These are phyloP conservation scores for Saccharomyces eubayanus DNA, from an alignment of 805 yeast species.

Conservation along the genomic window DNA sequence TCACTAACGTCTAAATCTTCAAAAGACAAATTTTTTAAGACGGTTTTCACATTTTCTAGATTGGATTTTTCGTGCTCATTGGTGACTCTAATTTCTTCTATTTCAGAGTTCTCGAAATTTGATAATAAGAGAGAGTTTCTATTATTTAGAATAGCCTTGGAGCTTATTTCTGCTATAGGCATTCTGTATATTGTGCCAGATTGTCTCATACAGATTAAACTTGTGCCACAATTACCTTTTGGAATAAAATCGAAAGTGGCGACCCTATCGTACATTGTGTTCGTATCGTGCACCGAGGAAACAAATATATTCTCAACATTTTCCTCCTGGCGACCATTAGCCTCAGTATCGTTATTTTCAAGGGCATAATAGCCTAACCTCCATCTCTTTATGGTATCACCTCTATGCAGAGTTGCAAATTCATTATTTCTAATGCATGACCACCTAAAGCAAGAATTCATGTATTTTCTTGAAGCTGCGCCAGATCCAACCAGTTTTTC, in stretches of 20 bases:
- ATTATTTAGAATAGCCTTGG: conserved; percentile 56
- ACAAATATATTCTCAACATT: conserved; percentile 57
- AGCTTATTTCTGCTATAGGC: conserved; percentile 62
- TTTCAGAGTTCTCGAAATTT: conserved; percentile 31
- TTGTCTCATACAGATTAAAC: conserved; percentile 80
- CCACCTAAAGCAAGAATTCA: conserved; percentile 59
- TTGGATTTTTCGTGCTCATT: conserved; percentile 14
- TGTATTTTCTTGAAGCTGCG: conserved; percentile 52
- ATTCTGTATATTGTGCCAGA: conserved; percentile 80
- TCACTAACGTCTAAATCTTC: conserved; percentile 28
- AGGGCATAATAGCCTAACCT: conserved; percentile 52
- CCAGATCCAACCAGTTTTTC: conserved; percentile 47
- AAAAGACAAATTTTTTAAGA: conserved; percentile 21
- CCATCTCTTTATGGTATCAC: conserved; percentile 75
- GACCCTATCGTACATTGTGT: conserved; percentile 72
- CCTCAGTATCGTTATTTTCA: neutral
- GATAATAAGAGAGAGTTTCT: conserved; percentile 55
- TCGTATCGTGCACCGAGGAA: conserved; percentile 63
- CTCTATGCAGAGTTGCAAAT: conserved; percentile 70
- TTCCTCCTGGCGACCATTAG: conserved; percentile 9
- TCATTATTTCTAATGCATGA: conserved; percentile 61
- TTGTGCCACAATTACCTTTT: conserved; percentile 45
- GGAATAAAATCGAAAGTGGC: conserved; percentile 80
- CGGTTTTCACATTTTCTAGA: conserved; percentile 15
- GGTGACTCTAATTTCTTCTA: conserved; percentile 23